phyloP scores from a whole-genome alignment of 176 grass and related monocot genomes.

The Cymbopogon citratus region DNA sequence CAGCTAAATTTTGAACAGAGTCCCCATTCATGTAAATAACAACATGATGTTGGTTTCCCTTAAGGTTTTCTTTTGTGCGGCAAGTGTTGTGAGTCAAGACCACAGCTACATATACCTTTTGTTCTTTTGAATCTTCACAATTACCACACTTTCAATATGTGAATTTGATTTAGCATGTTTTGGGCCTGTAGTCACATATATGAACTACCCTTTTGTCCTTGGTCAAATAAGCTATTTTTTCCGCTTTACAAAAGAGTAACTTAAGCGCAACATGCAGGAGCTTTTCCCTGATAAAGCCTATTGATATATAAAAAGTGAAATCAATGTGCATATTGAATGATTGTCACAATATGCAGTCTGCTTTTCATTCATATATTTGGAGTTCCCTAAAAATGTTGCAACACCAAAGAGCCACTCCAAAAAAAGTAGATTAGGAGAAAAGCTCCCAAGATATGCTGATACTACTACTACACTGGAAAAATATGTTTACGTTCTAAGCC shows the following conservation, averaged over 20 bases:
- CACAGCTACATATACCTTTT: not conserved
- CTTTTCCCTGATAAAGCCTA: not conserved
- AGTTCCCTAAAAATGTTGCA: not conserved
- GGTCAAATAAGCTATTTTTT: constrained; percentile 9
- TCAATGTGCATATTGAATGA: not conserved
- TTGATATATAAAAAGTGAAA: not conserved
- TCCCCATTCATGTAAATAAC: not conserved
- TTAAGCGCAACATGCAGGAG: not conserved
- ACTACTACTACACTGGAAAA: not conserved
- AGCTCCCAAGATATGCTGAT: not conserved
- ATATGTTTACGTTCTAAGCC: not conserved
- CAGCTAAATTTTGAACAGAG: no score
- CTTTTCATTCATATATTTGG: not conserved
- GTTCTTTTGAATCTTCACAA: not conserved
- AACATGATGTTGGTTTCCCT: not conserved
- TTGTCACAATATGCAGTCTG: not conserved
- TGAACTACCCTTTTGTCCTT: not conserved
- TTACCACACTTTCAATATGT: constrained; percentile 5
- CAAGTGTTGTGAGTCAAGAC: constrained; percentile 8
- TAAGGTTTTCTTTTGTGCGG: constrained; percentile 5
- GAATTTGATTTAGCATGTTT: constrained; percentile 16
- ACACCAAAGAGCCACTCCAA: not conserved
- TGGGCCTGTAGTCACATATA: not conserved
- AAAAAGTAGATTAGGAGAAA: constrained; percentile 4
- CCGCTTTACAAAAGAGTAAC: not conserved